Evolutionary conservation across 1,284 basidiomycete genomes (phyloP).

Genomic region (Cystobasidium sp.): DNA sequence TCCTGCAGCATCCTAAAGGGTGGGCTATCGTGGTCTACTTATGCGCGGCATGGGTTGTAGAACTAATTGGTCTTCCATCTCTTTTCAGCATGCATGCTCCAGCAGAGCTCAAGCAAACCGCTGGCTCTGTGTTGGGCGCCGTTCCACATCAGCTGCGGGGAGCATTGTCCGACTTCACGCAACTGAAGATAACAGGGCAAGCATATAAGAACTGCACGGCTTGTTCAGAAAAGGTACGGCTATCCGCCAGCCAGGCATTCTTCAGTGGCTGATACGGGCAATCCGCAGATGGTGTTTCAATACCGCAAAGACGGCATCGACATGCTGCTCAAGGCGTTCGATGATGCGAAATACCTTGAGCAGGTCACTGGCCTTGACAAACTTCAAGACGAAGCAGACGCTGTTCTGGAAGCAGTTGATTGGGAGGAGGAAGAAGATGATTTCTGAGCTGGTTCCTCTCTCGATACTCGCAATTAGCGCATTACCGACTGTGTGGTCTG

Average conservation of each 20-base stretch:
- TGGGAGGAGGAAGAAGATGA: slow-evolving; percentile 70
- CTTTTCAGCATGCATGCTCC: slow-evolving; percentile 66
- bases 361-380: slow-evolving; percentile 81
- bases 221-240: slow-evolving; percentile 74
- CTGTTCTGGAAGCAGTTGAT: slow-evolving; percentile 70
- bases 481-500: neutral
- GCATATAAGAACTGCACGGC: slow-evolving; percentile 90
- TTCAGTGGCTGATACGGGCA: no score
- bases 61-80: slow-evolving; percentile 52
- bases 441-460: slow-evolving; percentile 11
- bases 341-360: slow-evolving; percentile 81
- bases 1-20: slow-evolving; percentile 89
- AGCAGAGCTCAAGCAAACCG: slow-evolving; percentile 50
- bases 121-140: slow-evolving; percentile 71
- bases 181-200: slow-evolving; percentile 78
- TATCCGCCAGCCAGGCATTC: no score
- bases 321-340: slow-evolving; percentile 81
- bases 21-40: slow-evolving; percentile 57
- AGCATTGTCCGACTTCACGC: slow-evolving; percentile 82
- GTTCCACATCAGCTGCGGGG: slow-evolving; percentile 95
- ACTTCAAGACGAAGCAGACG: slow-evolving; percentile 73
- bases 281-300: slow-evolving; percentile 68
- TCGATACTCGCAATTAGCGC: neutral
- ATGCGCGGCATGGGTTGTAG: neutral
- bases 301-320: slow-evolving; percentile 76